These are phyloP conservation scores for Antrodiella citrinella DNA, from an alignment of 768 basidiomycete species.

Conservation along the genomic window DNA sequence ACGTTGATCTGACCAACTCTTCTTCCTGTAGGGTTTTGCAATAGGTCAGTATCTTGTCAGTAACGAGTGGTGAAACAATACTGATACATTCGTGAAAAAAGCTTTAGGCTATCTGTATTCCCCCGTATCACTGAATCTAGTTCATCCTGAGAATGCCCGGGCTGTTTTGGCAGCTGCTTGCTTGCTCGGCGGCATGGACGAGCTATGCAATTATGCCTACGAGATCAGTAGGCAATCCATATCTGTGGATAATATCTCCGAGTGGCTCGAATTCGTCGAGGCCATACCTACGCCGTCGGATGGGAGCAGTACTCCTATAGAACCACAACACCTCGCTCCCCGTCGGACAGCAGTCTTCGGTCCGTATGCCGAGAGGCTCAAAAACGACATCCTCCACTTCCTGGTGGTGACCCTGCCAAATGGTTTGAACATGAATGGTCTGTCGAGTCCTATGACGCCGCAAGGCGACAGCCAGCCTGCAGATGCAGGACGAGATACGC, in stretches of 20 bases:
- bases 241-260: slow-evolving; percentile 60
- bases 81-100: slow-evolving; percentile 24
- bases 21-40: slow-evolving; percentile 51
- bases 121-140: slow-evolving; percentile 54
- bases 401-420: slow-evolving; percentile 69
- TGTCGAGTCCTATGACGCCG: slow-evolving; percentile 26
- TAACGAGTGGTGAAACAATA: too few species aligned
- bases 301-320: slow-evolving; percentile 38
- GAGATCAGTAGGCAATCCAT: slow-evolving; percentile 70
- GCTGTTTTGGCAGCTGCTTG: slow-evolving; percentile 80
- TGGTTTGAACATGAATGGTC: slow-evolving; percentile 39
- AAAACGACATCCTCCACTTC: slow-evolving; percentile 73
- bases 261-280: slow-evolving; percentile 76
- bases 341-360: slow-evolving; percentile 58
- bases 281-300: slow-evolving; percentile 40
- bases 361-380: slow-evolving; percentile 64
- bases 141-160: slow-evolving; percentile 75
- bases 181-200: slow-evolving; percentile 82
- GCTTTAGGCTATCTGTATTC: slow-evolving; percentile 81
- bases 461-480: slow-evolving; percentile 21
- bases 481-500: slow-evolving; percentile 53
- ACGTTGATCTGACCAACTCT: too few species aligned
- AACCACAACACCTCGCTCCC: slow-evolving; percentile 22
- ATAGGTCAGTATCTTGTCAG: slow-evolving; percentile 44
- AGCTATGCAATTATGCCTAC: slow-evolving; percentile 74